phyloP scores from a whole-genome alignment of 192 early-diverging fungal genomes.

The Coemansia aciculifera region DNA sequence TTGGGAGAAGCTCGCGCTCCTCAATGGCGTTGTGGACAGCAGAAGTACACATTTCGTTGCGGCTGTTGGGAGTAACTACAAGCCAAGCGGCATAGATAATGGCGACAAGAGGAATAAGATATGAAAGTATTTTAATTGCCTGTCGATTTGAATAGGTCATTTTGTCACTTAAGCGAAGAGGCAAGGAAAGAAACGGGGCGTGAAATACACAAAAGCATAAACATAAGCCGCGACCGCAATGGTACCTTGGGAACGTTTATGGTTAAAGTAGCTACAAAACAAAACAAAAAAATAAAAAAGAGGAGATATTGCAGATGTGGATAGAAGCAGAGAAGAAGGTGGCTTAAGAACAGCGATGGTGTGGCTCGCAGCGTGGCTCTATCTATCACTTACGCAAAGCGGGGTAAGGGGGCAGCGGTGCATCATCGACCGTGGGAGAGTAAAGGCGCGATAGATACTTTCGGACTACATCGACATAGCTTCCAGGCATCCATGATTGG shows the following conservation, averaged over 20 bases:
- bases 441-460: too few relatives aligned
- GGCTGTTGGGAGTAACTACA: conserved; percentile 15
- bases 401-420: background rate
- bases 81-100: conserved; percentile 17
- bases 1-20: conserved; percentile 79
- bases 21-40: conserved; percentile 28
- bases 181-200: too few relatives aligned
- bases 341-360: background rate
- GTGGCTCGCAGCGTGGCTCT: background rate
- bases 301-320: background rate
- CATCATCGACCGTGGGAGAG: too few relatives aligned
- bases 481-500: background rate
- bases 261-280: background rate
- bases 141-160: background rate
- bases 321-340: background rate
- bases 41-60: conserved; percentile 34
- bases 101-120: conserved; percentile 16
- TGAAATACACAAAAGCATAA: too few relatives aligned
- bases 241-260: background rate
- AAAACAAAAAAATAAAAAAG: too few relatives aligned
- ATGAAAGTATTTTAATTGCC: background rate
- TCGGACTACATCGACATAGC: too few relatives aligned
- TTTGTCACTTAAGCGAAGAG: background rate
- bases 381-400: too few relatives aligned
- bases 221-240: too few relatives aligned